Evolutionary conservation across 352 stramenopile genomes (phyloP).

Genomic region (Phytophthora palmivora): DNA sequence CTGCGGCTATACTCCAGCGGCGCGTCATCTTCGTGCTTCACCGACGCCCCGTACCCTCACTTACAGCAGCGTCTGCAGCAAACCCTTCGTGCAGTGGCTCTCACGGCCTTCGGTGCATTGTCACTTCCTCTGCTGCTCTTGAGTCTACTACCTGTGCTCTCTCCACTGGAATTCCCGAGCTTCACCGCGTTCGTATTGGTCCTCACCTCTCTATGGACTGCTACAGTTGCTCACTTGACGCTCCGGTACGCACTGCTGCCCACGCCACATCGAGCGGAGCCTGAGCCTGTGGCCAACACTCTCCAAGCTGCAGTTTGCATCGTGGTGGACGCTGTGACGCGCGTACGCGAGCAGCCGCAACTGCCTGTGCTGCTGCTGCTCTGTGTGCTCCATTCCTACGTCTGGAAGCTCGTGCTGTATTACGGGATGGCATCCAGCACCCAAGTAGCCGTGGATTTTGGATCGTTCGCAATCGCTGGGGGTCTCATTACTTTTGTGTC

Average conservation of each 20-base stretch:
- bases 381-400: slow-evolving; percentile 54
- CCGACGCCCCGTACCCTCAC: slow-evolving; percentile 41
- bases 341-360: slow-evolving; percentile 53
- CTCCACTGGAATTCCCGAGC: slow-evolving; percentile 42
- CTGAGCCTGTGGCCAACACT: slow-evolving; percentile 30
- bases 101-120: slow-evolving; percentile 34
- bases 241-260: slow-evolving; percentile 58
- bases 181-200: slow-evolving; percentile 36
- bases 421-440: slow-evolving; percentile 31
- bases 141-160: slow-evolving; percentile 38
- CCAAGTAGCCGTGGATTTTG: slow-evolving; percentile 35
- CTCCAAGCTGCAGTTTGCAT: slow-evolving; percentile 50
- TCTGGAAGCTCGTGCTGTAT: slow-evolving; percentile 60
- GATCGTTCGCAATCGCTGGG: slow-evolving; percentile 43
- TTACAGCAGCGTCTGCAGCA: slow-evolving; percentile 68
- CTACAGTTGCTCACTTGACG: slow-evolving; percentile 42
- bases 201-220: slow-evolving; percentile 11
- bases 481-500: slow-evolving; percentile 54
- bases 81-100: slow-evolving; percentile 50
- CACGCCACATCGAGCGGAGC: slow-evolving; percentile 29
- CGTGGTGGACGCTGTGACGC: slow-evolving; percentile 36
- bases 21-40: slow-evolving; percentile 3
- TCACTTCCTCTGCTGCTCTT: slow-evolving; percentile 37
- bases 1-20: slow-evolving; percentile 37
- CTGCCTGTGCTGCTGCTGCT: slow-evolving; percentile 49